Evolutionary conservation across 441 rosid species (phyloP).

Genomic region (Hura crepitans): DNA sequence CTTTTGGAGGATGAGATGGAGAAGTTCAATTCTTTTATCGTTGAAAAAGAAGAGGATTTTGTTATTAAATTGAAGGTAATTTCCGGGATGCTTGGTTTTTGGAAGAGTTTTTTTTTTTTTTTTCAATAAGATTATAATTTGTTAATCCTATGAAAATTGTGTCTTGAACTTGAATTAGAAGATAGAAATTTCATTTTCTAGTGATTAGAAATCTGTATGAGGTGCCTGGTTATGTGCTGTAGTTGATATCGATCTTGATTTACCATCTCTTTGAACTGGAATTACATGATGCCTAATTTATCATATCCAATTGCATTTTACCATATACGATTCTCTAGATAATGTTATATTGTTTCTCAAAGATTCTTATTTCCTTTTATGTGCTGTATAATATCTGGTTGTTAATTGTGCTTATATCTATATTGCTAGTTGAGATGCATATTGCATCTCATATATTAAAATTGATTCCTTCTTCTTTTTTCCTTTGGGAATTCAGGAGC

Average conservation of each 20-base stretch:
- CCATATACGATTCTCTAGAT: not conserved
- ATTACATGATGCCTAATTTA: not conserved
- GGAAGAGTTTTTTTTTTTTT: constrained; percentile 19
- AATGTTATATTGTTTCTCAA: not conserved
- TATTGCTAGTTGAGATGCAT: not conserved
- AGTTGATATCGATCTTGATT: not conserved
- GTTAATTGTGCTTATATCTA: not conserved
- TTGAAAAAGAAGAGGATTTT: constrained; percentile 89
- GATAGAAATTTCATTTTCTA: not conserved
- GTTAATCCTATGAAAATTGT: not conserved
- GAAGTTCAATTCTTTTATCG: constrained; percentile 73
- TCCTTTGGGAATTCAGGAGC: constrained; percentile 41
- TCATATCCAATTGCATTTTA: not conserved
- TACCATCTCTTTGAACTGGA: not conserved
- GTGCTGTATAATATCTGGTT: not conserved
- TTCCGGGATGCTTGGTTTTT: not conserved
- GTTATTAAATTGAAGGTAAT: constrained; percentile 63
- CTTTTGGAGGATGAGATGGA: constrained; percentile 80
- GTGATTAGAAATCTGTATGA: not conserved
- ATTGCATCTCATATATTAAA: not conserved
- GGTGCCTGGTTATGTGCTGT: not conserved
- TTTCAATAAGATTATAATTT: not conserved
- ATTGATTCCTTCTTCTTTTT: not conserved
- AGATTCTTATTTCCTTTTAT: not conserved
- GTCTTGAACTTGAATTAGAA: not conserved